Conservation (phyloP, 331 rosid genomes). For the Pyrus hybrid region DNA sequence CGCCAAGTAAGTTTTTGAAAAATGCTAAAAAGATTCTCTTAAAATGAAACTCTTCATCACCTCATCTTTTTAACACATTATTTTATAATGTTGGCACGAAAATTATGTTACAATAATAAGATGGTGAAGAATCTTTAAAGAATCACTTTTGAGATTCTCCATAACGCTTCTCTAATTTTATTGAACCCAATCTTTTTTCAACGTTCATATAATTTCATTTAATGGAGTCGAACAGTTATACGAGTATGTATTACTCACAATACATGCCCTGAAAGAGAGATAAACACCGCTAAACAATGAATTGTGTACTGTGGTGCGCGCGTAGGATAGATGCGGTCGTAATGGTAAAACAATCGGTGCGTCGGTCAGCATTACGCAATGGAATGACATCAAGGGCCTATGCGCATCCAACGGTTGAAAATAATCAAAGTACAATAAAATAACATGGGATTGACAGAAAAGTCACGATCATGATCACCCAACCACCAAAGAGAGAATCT, state of each 20-base stretch:
- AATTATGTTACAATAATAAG: too few species aligned
- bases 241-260: too few species aligned
- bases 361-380: not conserved
- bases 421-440: not conserved
- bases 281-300: too few species aligned
- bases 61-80: rapidly evolving
- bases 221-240: too few species aligned
- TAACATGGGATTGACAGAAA: not conserved
- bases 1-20: too few species aligned
- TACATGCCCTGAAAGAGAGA: too few species aligned
- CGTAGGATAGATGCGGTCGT: not conserved
- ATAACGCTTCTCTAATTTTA: too few species aligned
- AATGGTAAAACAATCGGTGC: not conserved
- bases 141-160: too few species aligned
- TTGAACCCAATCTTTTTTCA: too few species aligned
- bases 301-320: not conserved
- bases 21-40: rapidly evolving
- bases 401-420: not conserved
- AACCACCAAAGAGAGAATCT: not conserved
- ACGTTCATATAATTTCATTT: too few species aligned
- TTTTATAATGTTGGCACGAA: rapidly evolving
- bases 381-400: not conserved
- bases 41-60: too few species aligned
- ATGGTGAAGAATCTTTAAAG: too few species aligned
- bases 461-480: not conserved